Conservation (phyloP, 2,329 filamentous ascomycete species). For the Dactylonectria estremocensis region DNA sequence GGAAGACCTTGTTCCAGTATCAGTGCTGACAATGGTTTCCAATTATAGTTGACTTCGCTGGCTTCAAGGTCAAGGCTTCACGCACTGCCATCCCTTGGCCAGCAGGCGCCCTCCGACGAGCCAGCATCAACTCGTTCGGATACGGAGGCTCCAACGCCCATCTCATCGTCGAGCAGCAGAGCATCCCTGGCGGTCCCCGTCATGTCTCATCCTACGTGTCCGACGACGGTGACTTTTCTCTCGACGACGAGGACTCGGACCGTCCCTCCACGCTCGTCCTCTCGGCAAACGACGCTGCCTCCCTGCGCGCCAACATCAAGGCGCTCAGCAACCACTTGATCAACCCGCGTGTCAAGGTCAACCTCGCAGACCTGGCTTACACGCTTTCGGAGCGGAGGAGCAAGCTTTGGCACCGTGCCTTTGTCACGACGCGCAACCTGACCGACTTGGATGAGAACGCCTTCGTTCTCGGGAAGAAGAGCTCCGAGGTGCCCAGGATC, state of each 20-base stretch:
- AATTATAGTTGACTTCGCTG: too few species aligned
- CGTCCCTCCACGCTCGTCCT: not conserved
- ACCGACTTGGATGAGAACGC: slow-evolving; percentile 8
- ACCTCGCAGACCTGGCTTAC: slow-evolving; percentile 46
- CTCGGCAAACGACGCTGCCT: not conserved
- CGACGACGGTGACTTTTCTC: slow-evolving; percentile 28
- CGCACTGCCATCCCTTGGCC: slow-evolving; percentile 52
- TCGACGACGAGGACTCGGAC: slow-evolving; percentile 27
- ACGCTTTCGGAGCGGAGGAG: slow-evolving; percentile 46
- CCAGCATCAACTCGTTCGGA: slow-evolving; percentile 59
- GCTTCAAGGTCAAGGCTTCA: not conserved
- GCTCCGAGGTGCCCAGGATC: slow-evolving; percentile 24
- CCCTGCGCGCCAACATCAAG: slow-evolving; percentile 17
- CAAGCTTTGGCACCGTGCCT: slow-evolving; percentile 33
- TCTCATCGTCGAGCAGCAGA: slow-evolving; percentile 51
- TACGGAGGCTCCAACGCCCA: slow-evolving; percentile 62
- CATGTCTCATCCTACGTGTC: not conserved
- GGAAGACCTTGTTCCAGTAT: too few species aligned
- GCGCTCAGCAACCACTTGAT: slow-evolving; percentile 39
- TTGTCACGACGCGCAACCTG: slow-evolving; percentile 16
- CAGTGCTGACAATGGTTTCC: too few species aligned
- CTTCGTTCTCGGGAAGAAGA: slow-evolving; percentile 12
- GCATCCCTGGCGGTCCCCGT: not conserved
- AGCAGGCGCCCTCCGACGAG: slow-evolving; percentile 46
- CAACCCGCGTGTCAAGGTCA: slow-evolving; percentile 43